Conservation (phyloP, 2,329 filamentous ascomycete species). For the Penicillium sp. region DNA sequence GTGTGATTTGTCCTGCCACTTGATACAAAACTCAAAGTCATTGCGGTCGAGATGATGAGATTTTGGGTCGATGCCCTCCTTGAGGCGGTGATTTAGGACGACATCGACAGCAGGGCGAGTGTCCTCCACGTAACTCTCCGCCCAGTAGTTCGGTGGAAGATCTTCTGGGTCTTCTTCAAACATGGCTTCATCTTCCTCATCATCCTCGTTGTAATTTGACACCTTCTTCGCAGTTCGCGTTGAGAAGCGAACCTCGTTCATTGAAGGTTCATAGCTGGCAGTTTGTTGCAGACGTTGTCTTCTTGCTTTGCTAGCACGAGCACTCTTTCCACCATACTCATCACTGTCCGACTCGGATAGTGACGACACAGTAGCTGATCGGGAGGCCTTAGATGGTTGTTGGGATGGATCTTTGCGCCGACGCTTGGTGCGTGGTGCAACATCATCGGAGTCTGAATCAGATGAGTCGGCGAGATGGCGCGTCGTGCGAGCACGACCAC, state of each 20-base stretch:
- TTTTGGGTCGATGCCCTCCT: constrained; percentile 59
- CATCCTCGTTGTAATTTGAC: constrained; percentile 68
- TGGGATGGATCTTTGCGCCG: constrained; percentile 55
- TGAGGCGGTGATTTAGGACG: constrained; percentile 81
- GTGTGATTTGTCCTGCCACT: constrained; percentile 95
- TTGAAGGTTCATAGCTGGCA: constrained; percentile 62
- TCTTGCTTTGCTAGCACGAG: constrained; percentile 72
- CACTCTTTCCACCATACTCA: constrained; percentile 75
- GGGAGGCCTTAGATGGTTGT: constrained; percentile 51
- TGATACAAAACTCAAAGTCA: constrained; percentile 88
- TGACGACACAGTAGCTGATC: constrained; percentile 56
- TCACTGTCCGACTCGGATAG: constrained; percentile 67
- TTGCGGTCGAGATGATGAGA: constrained; percentile 47
- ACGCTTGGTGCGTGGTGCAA: constrained; percentile 48
- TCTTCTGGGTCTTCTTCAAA: constrained; percentile 59
- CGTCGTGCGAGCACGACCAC: constrained; percentile 66
- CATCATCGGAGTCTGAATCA: constrained; percentile 71
- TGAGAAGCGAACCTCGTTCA: constrained; percentile 86
- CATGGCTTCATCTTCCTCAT: constrained; percentile 57
- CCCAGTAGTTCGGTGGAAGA: constrained; percentile 69
- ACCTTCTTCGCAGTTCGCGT: constrained; percentile 78
- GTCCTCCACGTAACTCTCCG: constrained; percentile 65
- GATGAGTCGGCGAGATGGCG: constrained; percentile 64
- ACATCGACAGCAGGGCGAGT: constrained; percentile 84
- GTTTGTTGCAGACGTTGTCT: constrained; percentile 67